Percentiles rank a stretch among this genome's conserved stretches.
Evolutionary conservation across 2,329 filamentous ascomycete species (phyloP).

Genomic region (Aspergillus udagawae): DNA sequence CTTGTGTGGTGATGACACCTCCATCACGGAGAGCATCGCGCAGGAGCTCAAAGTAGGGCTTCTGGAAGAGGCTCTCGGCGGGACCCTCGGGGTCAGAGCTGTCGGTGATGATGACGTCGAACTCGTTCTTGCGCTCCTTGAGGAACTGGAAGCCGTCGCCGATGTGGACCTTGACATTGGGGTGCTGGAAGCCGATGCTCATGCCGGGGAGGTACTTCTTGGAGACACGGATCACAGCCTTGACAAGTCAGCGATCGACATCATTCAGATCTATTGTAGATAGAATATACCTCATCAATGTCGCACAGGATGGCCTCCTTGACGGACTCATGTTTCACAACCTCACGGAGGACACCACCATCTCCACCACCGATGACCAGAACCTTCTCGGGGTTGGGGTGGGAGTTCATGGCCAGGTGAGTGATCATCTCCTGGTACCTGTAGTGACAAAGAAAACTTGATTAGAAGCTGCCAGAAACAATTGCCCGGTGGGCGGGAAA

Average conservation of each 20-base stretch:
- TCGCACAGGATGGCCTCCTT: conserved; percentile 96
- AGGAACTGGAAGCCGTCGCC: conserved; percentile 99
- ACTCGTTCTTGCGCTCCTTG: conserved; percentile 90
- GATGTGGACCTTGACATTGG: conserved; percentile 86
- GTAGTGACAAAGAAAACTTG: background rate
- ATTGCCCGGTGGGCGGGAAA: background rate
- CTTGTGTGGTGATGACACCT: conserved; percentile 99
- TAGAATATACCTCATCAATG: conserved; percentile 74
- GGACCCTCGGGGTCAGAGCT: conserved; percentile 96
- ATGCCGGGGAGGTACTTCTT: conserved; percentile 97
- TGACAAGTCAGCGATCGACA: conserved; percentile 1
- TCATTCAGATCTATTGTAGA: background rate
- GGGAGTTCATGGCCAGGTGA: conserved; percentile 95
- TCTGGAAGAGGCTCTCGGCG: conserved; percentile 94
- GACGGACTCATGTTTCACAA: conserved; percentile 97
- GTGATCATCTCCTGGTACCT: conserved; percentile 99
- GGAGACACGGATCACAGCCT: conserved; percentile 94
- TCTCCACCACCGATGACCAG: conserved; percentile 97
- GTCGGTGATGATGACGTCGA: conserved; percentile 99
- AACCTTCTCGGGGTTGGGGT: conserved; percentile 97
- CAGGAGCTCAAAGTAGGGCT: conserved; percentile 96
- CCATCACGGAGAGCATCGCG: conserved; percentile 85
- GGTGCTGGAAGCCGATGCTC: conserved; percentile 88
- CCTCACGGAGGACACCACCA: conserved; percentile 93
- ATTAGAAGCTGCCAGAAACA: background rate